Percentiles rank a stretch among this genome's conserved stretches.
phyloP scores from a whole-genome alignment of 2,329 filamentous ascomycete genomes.

The Beauveria pseudobassiana region DNA sequence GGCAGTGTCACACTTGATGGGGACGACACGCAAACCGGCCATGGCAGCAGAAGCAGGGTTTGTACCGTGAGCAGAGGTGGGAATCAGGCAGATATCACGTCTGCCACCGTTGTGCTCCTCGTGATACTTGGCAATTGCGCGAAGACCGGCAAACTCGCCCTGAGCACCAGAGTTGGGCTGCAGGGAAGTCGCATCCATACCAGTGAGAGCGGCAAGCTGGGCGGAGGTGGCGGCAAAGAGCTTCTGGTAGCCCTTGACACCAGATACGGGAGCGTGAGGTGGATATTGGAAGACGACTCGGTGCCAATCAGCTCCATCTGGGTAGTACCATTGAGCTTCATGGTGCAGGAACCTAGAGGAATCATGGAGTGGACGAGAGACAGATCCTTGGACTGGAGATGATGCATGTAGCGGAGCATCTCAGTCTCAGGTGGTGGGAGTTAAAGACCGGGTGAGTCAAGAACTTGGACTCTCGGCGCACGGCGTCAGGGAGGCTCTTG shows the following conservation, averaged over 20 bases:
- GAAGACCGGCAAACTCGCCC: slow-evolving; percentile 86
- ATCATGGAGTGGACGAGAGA: slow-evolving; percentile 98
- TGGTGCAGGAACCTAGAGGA: slow-evolving; percentile 90
- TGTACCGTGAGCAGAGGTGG: slow-evolving; percentile 89
- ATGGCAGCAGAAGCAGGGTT: slow-evolving; percentile 94
- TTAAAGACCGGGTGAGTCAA: slow-evolving; percentile 93
- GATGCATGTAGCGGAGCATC: slow-evolving; percentile 85
- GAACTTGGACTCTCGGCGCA: slow-evolving; percentile 67
- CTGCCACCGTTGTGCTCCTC: slow-evolving; percentile 60
- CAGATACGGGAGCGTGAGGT: slow-evolving; percentile 63
- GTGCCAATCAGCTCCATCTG: slow-evolving; percentile 86
- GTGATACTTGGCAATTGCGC: slow-evolving; percentile 79
- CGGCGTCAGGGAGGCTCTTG: slow-evolving; percentile 42
- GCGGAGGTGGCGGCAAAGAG: slow-evolving; percentile 66
- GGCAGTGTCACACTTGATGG: slow-evolving; percentile 79
- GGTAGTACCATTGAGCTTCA: slow-evolving; percentile 93
- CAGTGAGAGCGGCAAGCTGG: slow-evolving; percentile 76
- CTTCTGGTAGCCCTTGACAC: slow-evolving; percentile 59
- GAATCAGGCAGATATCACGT: slow-evolving; percentile 88
- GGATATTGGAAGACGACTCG: slow-evolving; percentile 67
- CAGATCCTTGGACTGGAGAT: slow-evolving; percentile 88
- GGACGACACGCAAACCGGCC: slow-evolving; percentile 90
- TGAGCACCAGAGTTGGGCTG: slow-evolving; percentile 96
- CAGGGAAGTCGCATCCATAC: slow-evolving; percentile 81
- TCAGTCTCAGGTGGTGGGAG: slow-evolving; percentile 88